Percentiles rank a stretch among this genome's conserved stretches.
These are phyloP conservation scores for Lunasporangiospora selenospora DNA, from an alignment of 192 early-diverging fungal genomes.

Conservation along the genomic window DNA sequence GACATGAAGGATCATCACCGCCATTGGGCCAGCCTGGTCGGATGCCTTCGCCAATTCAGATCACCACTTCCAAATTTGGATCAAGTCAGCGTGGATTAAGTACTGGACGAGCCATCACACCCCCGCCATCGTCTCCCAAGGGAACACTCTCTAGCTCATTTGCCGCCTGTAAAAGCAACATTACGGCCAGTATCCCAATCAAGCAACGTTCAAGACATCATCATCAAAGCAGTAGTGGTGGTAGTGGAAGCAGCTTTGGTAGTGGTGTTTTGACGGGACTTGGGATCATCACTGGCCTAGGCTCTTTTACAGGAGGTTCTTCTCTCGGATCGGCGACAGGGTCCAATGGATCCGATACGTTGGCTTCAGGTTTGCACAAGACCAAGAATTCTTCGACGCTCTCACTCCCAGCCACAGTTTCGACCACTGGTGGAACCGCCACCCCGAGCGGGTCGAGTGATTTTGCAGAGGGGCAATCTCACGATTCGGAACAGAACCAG, in stretches of 20 bases:
- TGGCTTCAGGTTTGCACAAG: conserved; percentile 9
- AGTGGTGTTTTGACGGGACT: conserved; percentile 24
- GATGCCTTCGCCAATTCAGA: conserved; percentile 13
- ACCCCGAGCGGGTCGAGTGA: neutral
- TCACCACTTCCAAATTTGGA: conserved; percentile 6
- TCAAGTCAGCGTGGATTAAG: too few species aligned
- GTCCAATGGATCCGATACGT: too few species aligned
- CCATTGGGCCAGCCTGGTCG: conserved; percentile 12
- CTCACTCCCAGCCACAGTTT: conserved; percentile 18
- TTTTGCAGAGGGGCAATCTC: conserved; percentile 43
- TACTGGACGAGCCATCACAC: conserved; percentile 1
- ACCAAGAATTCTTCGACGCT: conserved; percentile 17
- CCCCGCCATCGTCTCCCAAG: conserved; percentile 24
- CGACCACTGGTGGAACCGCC: too few species aligned
- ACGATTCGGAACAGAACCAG: conserved; percentile 21
- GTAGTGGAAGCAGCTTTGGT: conserved; percentile 33
- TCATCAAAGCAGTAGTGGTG: conserved; percentile 5
- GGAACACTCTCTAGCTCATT: conserved; percentile 22
- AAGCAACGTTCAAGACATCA: conserved; percentile 10
- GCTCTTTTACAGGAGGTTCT: conserved; percentile 32
- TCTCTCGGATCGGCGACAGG: conserved; percentile 35
- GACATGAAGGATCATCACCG: conserved; percentile 9
- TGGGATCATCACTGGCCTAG: conserved; percentile 33
- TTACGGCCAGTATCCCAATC: conserved; percentile 39
- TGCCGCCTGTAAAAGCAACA: conserved; percentile 5